phyloP scores from a whole-genome alignment of 1,284 basidiomycete genomes.

The Rhodotorula mucilaginosa region DNA sequence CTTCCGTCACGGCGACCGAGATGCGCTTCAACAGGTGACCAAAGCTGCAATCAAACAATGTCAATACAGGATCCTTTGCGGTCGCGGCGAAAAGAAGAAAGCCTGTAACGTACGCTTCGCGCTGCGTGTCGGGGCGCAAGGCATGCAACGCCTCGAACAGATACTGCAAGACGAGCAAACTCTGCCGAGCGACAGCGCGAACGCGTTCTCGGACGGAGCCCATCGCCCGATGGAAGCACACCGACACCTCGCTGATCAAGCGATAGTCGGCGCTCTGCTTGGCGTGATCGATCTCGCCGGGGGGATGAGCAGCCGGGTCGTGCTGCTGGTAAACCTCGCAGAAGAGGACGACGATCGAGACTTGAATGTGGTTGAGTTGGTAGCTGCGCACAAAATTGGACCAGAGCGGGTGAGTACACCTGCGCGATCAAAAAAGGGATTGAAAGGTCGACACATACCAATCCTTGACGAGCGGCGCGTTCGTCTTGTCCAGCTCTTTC shows the following conservation, averaged over 20 bases:
- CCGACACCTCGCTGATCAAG: constrained; percentile 29
- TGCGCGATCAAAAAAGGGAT: background rate
- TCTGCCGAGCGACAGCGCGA: constrained; percentile 33
- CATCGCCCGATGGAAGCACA: constrained; percentile 29
- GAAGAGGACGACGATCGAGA: constrained; percentile 33
- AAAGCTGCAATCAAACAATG: constrained; percentile 6
- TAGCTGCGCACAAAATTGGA: constrained; percentile 20
- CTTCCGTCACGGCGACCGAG: constrained; percentile 23
- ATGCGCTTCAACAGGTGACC: constrained; percentile 36
- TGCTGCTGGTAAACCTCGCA: constrained; percentile 33
- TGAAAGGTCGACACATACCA: constrained; percentile 9
- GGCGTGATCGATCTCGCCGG: background rate
- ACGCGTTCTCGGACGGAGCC: constrained; percentile 17
- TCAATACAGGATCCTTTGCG: too few relatives aligned
- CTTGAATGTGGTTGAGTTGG: constrained; percentile 28
- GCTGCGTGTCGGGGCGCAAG: background rate
- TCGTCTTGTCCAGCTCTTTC: constrained; percentile 28
- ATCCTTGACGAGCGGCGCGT: constrained; percentile 27
- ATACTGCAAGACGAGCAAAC: constrained; percentile 27
- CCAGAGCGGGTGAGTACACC: background rate
- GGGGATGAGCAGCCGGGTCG: constrained; percentile 2
- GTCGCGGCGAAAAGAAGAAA: background rate
- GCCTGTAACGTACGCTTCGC: constrained; percentile 3
- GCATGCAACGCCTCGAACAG: constrained; percentile 32
- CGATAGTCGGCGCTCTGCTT: constrained; percentile 21